Evolutionary conservation across 192 early-diverging fungal species (phyloP), one percentile per base, ranked within the genome.

Genomic region (Backusella westeae): DNA sequence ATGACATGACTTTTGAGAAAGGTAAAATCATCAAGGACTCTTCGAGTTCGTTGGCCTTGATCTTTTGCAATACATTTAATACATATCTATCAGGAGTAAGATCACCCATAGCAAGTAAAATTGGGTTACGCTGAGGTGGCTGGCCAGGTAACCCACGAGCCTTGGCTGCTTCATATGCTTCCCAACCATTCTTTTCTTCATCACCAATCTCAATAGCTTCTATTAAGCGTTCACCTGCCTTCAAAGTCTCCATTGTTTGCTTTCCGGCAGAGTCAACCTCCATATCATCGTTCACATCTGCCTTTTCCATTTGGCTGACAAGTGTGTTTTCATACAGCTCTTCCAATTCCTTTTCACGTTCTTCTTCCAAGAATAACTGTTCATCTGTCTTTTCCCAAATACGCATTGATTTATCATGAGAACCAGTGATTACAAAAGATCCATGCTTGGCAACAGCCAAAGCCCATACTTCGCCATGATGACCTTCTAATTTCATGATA

Each of bases 301-400:
- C 80, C 44, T 87, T 86, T 69, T 92, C 93, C 78, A 89, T 84
- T 65, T 88, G 87, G 67, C 91, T 88, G 36, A 91, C 86, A 67
- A 94, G 81, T 6, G 90, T 92, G 12, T 89, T 83, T 73, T 99
- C 96, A 49, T 95, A 94, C 75, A 96, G 59, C 78, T 96, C 93
- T 74, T 99, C 98, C 65, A 97, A 80, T 81, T 97, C 95, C 67
- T 93, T 91, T 82, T 99, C 96, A 39, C 95, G 90, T 82, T 99
- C 98, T 87, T 99, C 98, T 80, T 97, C 95, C 59, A 98, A 85
- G 74, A 95, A 95, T 69, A 99, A 90, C 82, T 91, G 95, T 78
- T 98, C 98, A 46, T 99, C 98, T 8, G 98, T 96, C 82, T 93
- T 93, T 77, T 95, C 95, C 98, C 97, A 98, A 29, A 98, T 85